phyloP scores from a whole-genome alignment of 2,329 filamentous ascomycete genomes.

The Leptographium procerum region DNA sequence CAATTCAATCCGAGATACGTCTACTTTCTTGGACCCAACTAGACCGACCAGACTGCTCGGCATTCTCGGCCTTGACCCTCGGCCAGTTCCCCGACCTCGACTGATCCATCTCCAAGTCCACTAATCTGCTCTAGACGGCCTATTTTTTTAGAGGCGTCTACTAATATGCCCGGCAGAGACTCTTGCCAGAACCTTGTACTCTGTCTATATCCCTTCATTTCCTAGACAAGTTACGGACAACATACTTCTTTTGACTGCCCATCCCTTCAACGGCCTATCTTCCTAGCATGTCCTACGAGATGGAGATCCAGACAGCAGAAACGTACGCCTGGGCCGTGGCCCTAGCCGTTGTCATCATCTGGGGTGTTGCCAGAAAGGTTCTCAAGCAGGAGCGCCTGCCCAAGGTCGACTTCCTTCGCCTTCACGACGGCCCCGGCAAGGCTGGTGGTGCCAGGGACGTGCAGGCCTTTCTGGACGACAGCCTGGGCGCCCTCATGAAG shows the following conservation, averaged over 20 bases:
- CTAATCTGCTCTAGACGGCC: too few relatives aligned
- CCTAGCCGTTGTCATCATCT: not conserved
- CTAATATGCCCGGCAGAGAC: too few relatives aligned
- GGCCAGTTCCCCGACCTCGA: too few relatives aligned
- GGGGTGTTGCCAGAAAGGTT: not conserved
- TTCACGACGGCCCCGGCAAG: not conserved
- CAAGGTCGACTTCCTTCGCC: slow-evolving; percentile 1
- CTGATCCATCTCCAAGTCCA: too few relatives aligned
- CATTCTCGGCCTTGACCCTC: not conserved
- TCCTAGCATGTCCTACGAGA: too few relatives aligned
- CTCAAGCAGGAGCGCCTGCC: not conserved
- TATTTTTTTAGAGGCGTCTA: too few relatives aligned
- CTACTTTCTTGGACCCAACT: not conserved
- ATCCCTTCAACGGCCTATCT: too few relatives aligned
- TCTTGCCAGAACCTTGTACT: too few relatives aligned
- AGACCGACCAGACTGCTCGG: not conserved
- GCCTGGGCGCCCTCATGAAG: slow-evolving; percentile 4
- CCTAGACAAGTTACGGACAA: too few relatives aligned
- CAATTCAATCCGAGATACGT: not conserved
- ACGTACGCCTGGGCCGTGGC: not conserved
- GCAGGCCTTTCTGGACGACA: slow-evolving; percentile 2
- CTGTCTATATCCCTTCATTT: too few relatives aligned
- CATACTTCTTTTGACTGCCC: not conserved
- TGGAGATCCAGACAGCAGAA: too few relatives aligned
- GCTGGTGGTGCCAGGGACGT: not conserved